Conservation (phyloP, 768 basidiomycete species). For the Pholiota molesta region DNA sequence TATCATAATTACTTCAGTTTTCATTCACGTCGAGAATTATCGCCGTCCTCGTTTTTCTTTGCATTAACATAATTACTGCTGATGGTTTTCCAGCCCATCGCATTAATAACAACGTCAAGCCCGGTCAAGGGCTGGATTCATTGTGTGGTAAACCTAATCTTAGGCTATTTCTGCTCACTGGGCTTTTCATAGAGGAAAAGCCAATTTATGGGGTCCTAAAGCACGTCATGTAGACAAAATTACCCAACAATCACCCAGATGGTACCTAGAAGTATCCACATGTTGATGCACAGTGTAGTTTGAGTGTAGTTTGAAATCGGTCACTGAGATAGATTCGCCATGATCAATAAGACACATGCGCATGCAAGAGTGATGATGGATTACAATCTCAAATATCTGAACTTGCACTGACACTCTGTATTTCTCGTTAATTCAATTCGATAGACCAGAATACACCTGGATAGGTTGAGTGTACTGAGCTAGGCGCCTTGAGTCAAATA, state of each 20-base stretch:
- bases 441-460: no score
- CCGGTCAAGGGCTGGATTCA: background rate
- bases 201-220: background rate
- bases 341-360: background rate
- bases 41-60: background rate
- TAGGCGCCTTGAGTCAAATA: no score
- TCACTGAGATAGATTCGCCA: background rate
- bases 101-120: background rate
- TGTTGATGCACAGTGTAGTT: background rate
- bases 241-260: background rate
- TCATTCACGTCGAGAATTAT: background rate
- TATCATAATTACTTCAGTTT: background rate
- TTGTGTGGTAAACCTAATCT: background rate
- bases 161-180: background rate
- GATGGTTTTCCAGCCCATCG: background rate
- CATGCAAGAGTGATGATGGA: background rate
- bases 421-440: background rate
- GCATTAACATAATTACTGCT: background rate
- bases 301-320: background rate
- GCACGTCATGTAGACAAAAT: background rate
- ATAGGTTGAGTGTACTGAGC: no score
- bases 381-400: background rate
- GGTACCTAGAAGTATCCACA: background rate
- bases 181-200: background rate
- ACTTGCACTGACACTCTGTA: background rate